These are phyloP conservation scores for Cystofilobasidium macerans DNA, from an alignment of 768 basidiomycete genomes.

Conservation along the genomic window DNA sequence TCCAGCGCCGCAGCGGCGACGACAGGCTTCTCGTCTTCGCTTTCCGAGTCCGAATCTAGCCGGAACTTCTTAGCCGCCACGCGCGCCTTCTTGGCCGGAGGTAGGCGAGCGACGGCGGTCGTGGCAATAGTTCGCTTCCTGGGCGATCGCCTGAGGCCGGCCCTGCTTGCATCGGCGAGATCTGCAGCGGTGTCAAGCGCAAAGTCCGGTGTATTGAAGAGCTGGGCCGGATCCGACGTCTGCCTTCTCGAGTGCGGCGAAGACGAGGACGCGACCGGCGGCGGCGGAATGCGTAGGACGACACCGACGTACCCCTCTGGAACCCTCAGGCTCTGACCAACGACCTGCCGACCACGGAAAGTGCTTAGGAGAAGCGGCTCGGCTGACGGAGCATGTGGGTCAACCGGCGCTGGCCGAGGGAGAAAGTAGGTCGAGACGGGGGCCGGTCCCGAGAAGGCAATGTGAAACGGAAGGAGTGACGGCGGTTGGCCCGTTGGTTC, in stretches of 20 bases:
- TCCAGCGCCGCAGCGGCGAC: neutral
- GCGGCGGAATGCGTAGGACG: conserved; percentile 8
- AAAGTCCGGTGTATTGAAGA: neutral
- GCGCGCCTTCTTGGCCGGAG: neutral
- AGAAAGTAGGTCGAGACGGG: conserved; percentile 64
- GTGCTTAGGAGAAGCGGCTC: conserved; percentile 6
- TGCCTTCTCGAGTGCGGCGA: neutral
- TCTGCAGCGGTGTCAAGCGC: neutral
- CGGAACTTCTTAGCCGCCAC: conserved; percentile 11
- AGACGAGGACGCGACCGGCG: neutral
- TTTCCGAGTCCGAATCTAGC: conserved; percentile 21
- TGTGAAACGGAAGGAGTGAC: conserved; percentile 68
- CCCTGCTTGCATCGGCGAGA: neutral
- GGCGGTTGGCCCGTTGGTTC: no score
- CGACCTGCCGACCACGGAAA: conserved; percentile 20
- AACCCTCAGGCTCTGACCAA: conserved; percentile 15
- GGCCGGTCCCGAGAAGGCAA: conserved; percentile 58
- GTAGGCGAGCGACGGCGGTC: neutral
- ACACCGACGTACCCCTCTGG: conserved; percentile 13
- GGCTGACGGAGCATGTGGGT: neutral
- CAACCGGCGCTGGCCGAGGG: conserved; percentile 38
- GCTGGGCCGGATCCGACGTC: neutral
- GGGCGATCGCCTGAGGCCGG: neutral
- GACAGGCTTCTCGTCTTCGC: neutral
- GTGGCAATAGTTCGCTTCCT: neutral